Base-by-base conservation (phyloP, 371 early-diverging fungal genomes). In the Mucor irregularis region DNA sequence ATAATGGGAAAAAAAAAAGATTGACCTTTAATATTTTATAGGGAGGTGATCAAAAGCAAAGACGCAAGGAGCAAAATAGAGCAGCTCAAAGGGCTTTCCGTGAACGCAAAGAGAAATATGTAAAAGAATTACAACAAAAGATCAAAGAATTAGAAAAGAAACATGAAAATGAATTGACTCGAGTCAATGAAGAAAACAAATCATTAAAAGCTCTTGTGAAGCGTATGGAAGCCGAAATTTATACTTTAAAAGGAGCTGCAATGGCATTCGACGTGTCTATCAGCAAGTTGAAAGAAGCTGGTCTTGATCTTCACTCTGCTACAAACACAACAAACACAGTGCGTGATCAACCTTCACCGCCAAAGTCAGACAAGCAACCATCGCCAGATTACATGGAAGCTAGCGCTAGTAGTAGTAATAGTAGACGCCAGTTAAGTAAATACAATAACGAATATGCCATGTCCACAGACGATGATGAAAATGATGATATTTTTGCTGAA, bases 1-100 rank as follows among this genome's bases (percentile, higher is more conserved):
- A n/a, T n/a, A n/a, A n/a, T n/a, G n/a, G n/a, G n/a, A n/a, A n/a
- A n/a, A 24, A 38, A 17, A 14, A 31, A 17, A 13, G 13, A 24
- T 6, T n/a, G n/a, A 37, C 26, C 17, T 29, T 22, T 11, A 14
- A 19, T 1, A 28, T 33, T 4, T 25, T 13, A 22, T 47, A 56
- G 37, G 59, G 56, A 8, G 56, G 53, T 0, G 61, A 65, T 21
- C 61, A 56, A 37, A 61, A 65, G 38, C 51, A 70, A 65, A 81
- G 85, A 68, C 85, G 87, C 33, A 81, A 82, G 6, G 82, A 77
- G 7, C 87, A 88, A 53, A 88, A 87, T 56, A 68, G 89, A 24
- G 85, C 82, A 13, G 87, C 87, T 2, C 89, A 88, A 61, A 73
- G 85, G 26, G 86, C 87, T 1, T 89, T 87, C 57, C 78, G 89